These are phyloP conservation scores for Exophiala bonariae DNA, from an alignment of 2,329 filamentous ascomycete genomes.

Conservation along the genomic window DNA sequence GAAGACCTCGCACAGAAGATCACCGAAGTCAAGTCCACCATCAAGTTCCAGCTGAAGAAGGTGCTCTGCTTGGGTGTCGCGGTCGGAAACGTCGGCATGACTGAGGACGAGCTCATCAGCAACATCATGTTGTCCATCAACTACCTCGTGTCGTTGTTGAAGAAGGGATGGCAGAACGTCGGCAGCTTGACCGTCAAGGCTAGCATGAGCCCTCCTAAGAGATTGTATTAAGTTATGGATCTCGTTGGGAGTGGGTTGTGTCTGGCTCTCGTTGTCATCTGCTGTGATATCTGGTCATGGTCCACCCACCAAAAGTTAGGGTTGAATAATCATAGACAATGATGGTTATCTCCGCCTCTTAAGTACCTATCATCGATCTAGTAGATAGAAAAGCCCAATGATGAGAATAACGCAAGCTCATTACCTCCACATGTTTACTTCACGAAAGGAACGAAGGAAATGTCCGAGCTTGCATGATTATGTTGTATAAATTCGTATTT, in stretches of 20 bases:
- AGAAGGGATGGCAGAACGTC: constrained; percentile 99
- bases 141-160: constrained; percentile 98
- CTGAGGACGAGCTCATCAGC: constrained; percentile 87
- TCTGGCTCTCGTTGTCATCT: too few relatives aligned
- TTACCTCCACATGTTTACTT: neutral
- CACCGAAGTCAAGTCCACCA: constrained; percentile 99
- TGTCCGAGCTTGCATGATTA: too few relatives aligned
- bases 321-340: too few relatives aligned
- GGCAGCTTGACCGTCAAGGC: constrained; percentile 99
- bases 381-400: neutral
- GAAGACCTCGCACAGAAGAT: constrained; percentile 95
- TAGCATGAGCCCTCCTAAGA: constrained; percentile 98
- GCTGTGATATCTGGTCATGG: too few relatives aligned
- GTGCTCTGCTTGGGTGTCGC: constrained; percentile 99
- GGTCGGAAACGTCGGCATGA: constrained; percentile 98
- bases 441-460: neutral
- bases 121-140: constrained; percentile 99
- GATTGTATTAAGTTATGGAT: constrained; percentile 75
- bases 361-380: neutral
- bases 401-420: neutral
- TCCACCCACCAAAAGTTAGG: too few relatives aligned
- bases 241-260: neutral
- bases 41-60: constrained; percentile 99
- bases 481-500: neutral
- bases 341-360: neutral